Percentiles rank a stretch among this genome's conserved stretches.
phyloP scores from a whole-genome alignment of 176 grass and related monocot species.

The Avena insularis region DNA sequence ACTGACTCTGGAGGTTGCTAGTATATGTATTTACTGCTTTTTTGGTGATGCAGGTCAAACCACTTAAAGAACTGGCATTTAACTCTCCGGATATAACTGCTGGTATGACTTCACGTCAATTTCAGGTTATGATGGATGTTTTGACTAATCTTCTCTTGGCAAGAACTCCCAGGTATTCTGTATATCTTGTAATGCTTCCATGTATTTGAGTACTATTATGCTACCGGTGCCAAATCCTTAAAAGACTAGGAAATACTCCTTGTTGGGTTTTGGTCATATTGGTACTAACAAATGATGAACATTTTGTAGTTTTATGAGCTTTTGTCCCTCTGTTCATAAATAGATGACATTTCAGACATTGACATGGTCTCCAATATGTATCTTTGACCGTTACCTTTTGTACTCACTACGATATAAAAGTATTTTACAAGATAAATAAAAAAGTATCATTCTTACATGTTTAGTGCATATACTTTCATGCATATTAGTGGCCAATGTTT shows the following conservation, averaged over 20 bases:
- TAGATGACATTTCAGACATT: background rate
- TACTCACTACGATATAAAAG: background rate
- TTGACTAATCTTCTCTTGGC: slow-evolving; percentile 96
- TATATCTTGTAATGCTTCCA: slow-evolving; percentile 44
- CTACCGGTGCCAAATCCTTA: slow-evolving; percentile 1
- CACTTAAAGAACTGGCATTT: slow-evolving; percentile 91
- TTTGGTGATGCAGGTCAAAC: slow-evolving; percentile 76
- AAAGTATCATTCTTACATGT: background rate
- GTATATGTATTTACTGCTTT: slow-evolving; percentile 42
- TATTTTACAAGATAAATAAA: slow-evolving; percentile 2
- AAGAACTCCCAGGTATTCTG: slow-evolving; percentile 73
- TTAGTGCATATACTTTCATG: background rate
- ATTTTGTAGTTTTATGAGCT: slow-evolving; percentile 6
- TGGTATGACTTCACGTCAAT: slow-evolving; percentile 97
- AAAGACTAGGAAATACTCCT: slow-evolving; percentile 7
- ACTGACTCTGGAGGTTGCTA: slow-evolving; percentile 35
- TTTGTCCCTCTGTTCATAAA: background rate
- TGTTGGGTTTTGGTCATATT: slow-evolving; percentile 9
- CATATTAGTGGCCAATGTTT: background rate
- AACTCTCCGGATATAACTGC: slow-evolving; percentile 95
- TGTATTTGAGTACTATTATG: slow-evolving; percentile 37
- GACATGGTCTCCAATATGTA: slow-evolving; percentile 4
- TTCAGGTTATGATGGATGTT: slow-evolving; percentile 98
- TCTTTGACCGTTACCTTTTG: background rate
- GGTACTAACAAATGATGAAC: slow-evolving; percentile 13